Base-by-base conservation (phyloP, 805 yeast genomes). In the Candida pseudoglaebosa region DNA sequence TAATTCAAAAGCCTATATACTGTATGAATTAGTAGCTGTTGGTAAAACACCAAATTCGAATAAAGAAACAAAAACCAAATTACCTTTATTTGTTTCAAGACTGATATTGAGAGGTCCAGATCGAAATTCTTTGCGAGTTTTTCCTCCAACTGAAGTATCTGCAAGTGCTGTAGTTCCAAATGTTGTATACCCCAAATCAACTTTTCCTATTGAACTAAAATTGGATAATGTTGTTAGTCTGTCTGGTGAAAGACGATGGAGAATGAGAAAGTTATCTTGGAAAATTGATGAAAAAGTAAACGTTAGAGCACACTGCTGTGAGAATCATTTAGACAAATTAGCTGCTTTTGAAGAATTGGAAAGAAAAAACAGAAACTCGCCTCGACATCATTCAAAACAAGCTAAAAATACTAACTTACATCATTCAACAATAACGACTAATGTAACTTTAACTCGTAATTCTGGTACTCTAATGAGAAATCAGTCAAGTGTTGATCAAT, bases 91-190 rank as follows among this genome's bases (percentile, higher is more conserved):
- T 47, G 70, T 93, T 2, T 72, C 84, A 32, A 73, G 99, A 50
- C 83, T 95, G 41, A 77, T 91, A 21, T 58, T 86, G 17, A 68
- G 87, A 33, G 91, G 93, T 5, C 85, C 86, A 2, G 96, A 90
- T 56, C 73, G 89, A 49, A 87, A 85, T 53, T 86, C 96, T 1
- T 64, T 88, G 28, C 75, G 99, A 44, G 86, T 93, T 1, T 93
- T 93, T 61, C 99, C 99, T 1, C 98, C 99, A 5, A 91, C 98
- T 0, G 85, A 84, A 31, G 82, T 93, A 26, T 82, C 88, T 2
- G 95, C 96, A 5, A 78, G 84, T 19, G 93, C 95, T 6, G 84
- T 82, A 12, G 67, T 93, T 36, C 99, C 99, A 2, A 84, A 84
- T 46, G 95, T 89, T 12, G 75, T 86, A 22, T 86, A 86, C 58